Conservation (phyloP, 108 stramenopile genomes). For the Nannochloropsis oceanica region DNA sequence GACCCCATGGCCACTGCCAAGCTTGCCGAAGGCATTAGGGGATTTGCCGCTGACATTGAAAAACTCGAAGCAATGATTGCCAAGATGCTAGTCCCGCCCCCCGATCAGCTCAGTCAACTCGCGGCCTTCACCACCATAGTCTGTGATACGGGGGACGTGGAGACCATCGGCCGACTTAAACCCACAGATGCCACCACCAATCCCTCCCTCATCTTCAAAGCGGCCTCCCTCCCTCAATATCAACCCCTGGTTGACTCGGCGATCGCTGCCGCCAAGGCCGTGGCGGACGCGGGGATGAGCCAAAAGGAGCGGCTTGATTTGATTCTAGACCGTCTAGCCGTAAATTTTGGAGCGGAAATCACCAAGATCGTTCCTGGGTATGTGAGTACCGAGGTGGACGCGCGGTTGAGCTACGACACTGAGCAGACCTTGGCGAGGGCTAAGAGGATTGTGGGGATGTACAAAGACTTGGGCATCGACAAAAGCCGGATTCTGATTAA, state of each 20-base stretch:
- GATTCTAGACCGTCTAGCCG: conserved; percentile 80
- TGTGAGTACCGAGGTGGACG: conserved; percentile 94
- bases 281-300: conserved; percentile 3
- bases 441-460: conserved; percentile 70
- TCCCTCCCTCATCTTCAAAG: conserved; percentile 88
- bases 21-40: conserved; percentile 75
- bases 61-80: conserved; percentile 74
- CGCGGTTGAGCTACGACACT: conserved; percentile 77
- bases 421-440: conserved; percentile 65
- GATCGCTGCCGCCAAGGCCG: conserved; percentile 19
- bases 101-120: background rate
- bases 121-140: conserved; percentile 35
- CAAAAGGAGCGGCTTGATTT: conserved; percentile 93
- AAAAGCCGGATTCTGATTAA: conserved; percentile 79
- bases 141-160: conserved; percentile 62
- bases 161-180: conserved; percentile 63
- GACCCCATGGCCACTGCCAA: conserved; percentile 82
- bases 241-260: conserved; percentile 55
- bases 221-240: conserved; percentile 42
- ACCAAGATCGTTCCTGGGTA: conserved; percentile 64
- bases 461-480: conserved; percentile 52
- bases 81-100: background rate
- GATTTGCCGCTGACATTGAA: conserved; percentile 73
- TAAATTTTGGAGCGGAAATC: conserved; percentile 78
- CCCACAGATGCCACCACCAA: conserved; percentile 97